Evolutionary conservation across 805 yeast genomes (phyloP).

Genomic region (Yarrowia sp.): DNA sequence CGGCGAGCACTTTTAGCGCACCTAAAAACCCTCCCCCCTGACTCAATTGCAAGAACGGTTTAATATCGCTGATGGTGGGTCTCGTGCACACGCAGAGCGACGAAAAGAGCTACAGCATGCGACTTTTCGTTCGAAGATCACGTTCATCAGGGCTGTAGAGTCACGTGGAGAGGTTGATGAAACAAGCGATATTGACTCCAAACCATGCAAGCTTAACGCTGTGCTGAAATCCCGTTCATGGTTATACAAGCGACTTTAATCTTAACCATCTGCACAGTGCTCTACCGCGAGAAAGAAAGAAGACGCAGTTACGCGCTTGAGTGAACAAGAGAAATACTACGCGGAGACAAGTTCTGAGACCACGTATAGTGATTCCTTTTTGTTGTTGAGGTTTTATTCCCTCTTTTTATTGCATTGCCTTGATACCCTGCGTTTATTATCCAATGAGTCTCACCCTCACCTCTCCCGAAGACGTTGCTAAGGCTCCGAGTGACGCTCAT

Average conservation of each 20-base stretch:
- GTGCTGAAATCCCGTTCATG: not conserved
- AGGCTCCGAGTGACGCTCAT: not conserved
- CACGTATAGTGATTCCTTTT: not conserved
- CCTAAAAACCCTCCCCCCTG: too few species aligned
- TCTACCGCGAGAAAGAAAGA: not conserved
- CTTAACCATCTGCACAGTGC: not conserved
- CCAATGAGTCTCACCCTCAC: constrained; percentile 18
- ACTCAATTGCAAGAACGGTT: not conserved
- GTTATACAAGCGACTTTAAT: constrained; percentile 17
- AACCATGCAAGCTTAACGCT: too few species aligned
- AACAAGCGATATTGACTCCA: not conserved
- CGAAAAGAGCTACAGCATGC: not conserved
- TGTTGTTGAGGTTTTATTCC: not conserved
- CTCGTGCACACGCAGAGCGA: not conserved
- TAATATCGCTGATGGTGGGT: not conserved
- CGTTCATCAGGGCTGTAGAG: constrained; percentile 15
- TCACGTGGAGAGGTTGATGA: constrained; percentile 1
- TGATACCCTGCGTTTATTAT: constrained; percentile 10
- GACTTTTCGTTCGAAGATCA: constrained; percentile 1
- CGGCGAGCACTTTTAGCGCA: too few species aligned
- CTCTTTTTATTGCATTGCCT: not conserved
- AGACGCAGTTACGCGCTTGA: not conserved
- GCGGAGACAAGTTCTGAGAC: not conserved
- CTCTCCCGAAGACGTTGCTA: not conserved
- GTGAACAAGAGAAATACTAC: not conserved